Base-by-base conservation (phyloP, 257 asterid genomes). In the Nicotiana benthamiana region DNA sequence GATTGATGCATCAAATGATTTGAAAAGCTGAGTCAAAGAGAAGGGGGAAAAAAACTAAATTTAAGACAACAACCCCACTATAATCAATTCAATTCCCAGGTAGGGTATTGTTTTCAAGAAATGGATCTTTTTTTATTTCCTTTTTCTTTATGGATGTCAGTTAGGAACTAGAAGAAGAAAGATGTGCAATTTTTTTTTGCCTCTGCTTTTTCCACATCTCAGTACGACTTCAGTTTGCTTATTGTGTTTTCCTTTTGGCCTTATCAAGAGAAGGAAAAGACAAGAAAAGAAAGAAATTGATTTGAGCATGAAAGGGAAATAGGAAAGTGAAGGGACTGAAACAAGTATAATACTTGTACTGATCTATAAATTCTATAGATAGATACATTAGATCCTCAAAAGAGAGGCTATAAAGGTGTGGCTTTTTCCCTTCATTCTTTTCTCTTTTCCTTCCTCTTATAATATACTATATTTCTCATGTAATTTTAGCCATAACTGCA, bases 1-100 rank as follows among this genome's bases (percentile, higher is more conserved):
- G 77, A 63, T 80, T 85, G 80, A 81, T 84, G 88, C 89, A 86
- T 88, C 94, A 86, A 85, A 85, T 88, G 90, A 87, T 89, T 90
- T 91, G 87, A 85, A 90, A 85, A 89, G 89, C 83, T 81, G 84
- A 82, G 96, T 89, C 96, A 92, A 91, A 90, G 87, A 93, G 91
- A 43, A 28, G 32, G 51, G 53, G 27, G 11, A n/a, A 75, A 27
- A 40, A 30, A 30, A 30, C 34, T 11, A 70, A 10, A 15, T 9
- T 13, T 1, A 72, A 24, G 6, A 13, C 43, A 52, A 12, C 56
- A 26, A 16, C 53, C 87, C 82, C 80, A 68, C 77, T 86, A 87
- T 89, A 84, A 88, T 86, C 89, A 61, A 75, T 84, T 86, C 89
- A 61, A 75, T 84, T 87, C 84, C 48, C 86, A 90, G 89, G 90